Percentiles rank a stretch among this genome's conserved stretches.
phyloP scores from a whole-genome alignment of 75 land plant genomes.

The Pinus albicaulis region DNA sequence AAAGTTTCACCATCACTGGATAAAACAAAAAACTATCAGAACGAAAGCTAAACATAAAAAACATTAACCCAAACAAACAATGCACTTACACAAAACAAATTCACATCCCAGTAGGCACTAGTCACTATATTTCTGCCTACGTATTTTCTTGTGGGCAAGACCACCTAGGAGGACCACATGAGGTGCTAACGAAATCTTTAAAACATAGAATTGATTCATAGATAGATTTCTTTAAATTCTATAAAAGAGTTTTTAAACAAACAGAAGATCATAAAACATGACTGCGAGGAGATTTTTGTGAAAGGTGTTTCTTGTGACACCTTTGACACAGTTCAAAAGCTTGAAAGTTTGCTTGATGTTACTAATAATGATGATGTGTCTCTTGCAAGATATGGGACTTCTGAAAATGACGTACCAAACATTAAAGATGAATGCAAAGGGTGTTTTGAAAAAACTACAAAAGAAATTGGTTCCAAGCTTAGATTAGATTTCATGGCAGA shows the following conservation, averaged over 20 bases:
- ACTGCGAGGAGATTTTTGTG: neutral
- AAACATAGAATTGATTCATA: neutral
- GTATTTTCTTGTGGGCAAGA: neutral
- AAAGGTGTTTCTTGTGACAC: neutral
- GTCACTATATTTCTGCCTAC: neutral
- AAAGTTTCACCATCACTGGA: constrained; percentile 97
- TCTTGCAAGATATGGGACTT: neutral
- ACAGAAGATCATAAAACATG: neutral
- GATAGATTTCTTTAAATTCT: neutral
- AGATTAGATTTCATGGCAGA: neutral
- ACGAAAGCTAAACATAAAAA: neutral
- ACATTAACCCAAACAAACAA: neutral
- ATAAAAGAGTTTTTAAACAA: neutral
- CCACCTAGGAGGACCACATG: neutral
- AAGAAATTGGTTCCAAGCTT: neutral
- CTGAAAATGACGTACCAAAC: neutral
- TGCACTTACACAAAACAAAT: neutral
- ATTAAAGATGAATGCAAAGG: neutral
- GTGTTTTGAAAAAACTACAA: neutral
- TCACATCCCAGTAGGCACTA: neutral
- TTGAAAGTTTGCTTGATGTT: neutral
- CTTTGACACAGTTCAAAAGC: neutral
- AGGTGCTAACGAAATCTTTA: neutral
- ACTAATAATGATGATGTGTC: neutral
- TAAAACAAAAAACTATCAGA: constrained; percentile 3